A percentile compares a stretch with the other conserved stretches of the same genome.
Conservation (phyloP, 768 basidiomycete genomes). For the Phanerochaete sordida region DNA sequence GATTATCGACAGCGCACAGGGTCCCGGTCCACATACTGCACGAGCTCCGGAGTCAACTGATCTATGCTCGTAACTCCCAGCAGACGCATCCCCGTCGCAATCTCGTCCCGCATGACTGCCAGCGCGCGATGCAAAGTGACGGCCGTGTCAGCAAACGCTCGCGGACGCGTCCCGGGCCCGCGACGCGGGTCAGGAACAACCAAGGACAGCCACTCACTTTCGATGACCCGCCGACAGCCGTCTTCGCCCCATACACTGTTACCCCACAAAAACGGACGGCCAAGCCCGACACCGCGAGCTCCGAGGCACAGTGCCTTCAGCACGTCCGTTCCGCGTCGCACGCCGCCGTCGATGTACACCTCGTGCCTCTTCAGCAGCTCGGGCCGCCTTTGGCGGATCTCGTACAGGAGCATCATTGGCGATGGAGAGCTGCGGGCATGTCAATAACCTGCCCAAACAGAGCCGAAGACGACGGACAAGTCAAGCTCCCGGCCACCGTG, state of each 20-base stretch:
- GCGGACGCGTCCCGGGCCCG: background rate
- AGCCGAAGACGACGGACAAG: constrained; percentile 29
- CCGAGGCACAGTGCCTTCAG: constrained; percentile 49
- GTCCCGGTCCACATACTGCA: constrained; percentile 24
- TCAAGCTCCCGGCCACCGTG: constrained; percentile 47
- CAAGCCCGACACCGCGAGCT: constrained; percentile 42
- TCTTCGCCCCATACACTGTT: constrained; percentile 34
- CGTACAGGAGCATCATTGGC: constrained; percentile 41
- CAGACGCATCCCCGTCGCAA: constrained; percentile 36
- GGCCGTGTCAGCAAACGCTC: background rate
- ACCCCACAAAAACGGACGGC: constrained; percentile 41
- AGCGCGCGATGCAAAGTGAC: background rate
- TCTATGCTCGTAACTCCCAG: constrained; percentile 37
- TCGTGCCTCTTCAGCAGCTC: constrained; percentile 35
- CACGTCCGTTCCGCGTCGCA: constrained; percentile 44
- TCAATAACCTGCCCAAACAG: background rate
- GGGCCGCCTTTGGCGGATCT: constrained; percentile 38
- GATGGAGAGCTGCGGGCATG: constrained; percentile 32
- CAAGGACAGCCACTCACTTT: constrained; percentile 18
- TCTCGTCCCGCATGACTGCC: constrained; percentile 38
- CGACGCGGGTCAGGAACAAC: background rate
- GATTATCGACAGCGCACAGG: background rate
- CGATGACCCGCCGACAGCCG: constrained; percentile 22
- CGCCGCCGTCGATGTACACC: constrained; percentile 45
- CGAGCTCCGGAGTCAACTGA: constrained; percentile 34